phyloP scores from a whole-genome alignment of 1,139 yeast species.

The Pichia sp. region DNA sequence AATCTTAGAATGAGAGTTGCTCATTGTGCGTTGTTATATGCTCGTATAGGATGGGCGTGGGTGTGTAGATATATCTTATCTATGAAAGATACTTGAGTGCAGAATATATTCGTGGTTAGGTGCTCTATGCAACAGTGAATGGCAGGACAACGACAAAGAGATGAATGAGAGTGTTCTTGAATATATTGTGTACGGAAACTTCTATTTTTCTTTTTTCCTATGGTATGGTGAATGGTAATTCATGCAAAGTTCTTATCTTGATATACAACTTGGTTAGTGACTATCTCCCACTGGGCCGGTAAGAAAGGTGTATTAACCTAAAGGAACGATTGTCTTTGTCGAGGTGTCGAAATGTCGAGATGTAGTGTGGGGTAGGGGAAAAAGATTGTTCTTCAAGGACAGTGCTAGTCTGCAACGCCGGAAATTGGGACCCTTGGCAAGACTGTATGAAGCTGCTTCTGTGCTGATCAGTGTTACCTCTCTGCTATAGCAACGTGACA shows the following conservation, averaged over 20 bases:
- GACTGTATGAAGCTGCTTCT: neutral
- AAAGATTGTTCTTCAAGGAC: neutral
- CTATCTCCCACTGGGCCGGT: neutral
- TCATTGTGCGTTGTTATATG: neutral
- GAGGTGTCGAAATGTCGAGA: no score
- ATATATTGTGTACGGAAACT: neutral
- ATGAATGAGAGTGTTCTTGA: neutral
- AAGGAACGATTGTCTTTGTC: neutral
- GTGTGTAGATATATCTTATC: neutral
- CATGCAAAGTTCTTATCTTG: neutral
- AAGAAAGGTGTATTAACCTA: neutral
- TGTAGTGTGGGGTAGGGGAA: neutral
- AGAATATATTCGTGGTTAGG: neutral
- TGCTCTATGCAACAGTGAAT: neutral
- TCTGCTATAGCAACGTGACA: neutral
- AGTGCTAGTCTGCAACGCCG: neutral
- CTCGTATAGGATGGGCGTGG: neutral
- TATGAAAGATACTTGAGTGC: neutral
- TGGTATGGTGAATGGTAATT: neutral
- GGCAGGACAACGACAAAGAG: neutral
- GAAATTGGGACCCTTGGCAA: neutral
- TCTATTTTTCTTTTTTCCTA: neutral
- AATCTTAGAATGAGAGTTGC: slow-evolving; percentile 12
- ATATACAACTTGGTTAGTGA: neutral
- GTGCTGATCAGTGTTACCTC: neutral